Percentiles rank a stretch among this genome's conserved stretches.
These are phyloP conservation scores for Amoebophrya sp. DNA, from an alignment of 169 alveolate genomes.

Conservation along the genomic window DNA sequence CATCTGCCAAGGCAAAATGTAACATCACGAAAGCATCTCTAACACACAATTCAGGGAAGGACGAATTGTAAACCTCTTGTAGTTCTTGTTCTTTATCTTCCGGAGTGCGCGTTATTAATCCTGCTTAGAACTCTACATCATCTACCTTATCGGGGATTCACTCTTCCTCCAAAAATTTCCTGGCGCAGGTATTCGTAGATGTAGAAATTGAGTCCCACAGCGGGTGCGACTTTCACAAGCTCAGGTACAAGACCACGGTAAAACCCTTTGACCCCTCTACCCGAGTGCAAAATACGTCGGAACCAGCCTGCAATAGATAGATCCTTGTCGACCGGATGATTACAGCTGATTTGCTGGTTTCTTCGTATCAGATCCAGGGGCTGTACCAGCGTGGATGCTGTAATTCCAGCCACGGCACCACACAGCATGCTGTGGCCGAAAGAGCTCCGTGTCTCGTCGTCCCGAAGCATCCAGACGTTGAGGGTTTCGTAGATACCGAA, in stretches of 20 bases:
- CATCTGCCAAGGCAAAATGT: no score
- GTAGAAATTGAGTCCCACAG: conserved; percentile 30
- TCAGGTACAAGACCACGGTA: conserved; percentile 31
- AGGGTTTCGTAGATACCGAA: conserved; percentile 33
- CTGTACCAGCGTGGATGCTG: conserved; percentile 4
- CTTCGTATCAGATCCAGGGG: conserved; percentile 29
- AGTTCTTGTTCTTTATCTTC: no score
- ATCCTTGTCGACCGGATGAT: no score
- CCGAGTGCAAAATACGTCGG: neutral
- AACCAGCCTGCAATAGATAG: no score
- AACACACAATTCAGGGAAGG: no score
- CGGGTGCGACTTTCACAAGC: conserved; percentile 29
- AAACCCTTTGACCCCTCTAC: neutral
- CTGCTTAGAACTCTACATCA: no score
- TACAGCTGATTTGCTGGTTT: conserved; percentile 31
- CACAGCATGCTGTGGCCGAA: neutral
- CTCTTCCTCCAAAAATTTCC: neutral
- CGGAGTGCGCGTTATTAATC: no score
- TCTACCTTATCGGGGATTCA: conserved; percentile 23
- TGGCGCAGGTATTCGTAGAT: conserved; percentile 27
- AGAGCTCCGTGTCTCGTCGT: neutral
- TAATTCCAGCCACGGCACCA: neutral
- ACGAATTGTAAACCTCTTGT: no score
- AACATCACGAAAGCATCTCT: no score
- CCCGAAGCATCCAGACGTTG: neutral